Evolutionary conservation across 1,139 yeast genomes (phyloP).

Genomic region (Blastobotrys buckinghamii): DNA sequence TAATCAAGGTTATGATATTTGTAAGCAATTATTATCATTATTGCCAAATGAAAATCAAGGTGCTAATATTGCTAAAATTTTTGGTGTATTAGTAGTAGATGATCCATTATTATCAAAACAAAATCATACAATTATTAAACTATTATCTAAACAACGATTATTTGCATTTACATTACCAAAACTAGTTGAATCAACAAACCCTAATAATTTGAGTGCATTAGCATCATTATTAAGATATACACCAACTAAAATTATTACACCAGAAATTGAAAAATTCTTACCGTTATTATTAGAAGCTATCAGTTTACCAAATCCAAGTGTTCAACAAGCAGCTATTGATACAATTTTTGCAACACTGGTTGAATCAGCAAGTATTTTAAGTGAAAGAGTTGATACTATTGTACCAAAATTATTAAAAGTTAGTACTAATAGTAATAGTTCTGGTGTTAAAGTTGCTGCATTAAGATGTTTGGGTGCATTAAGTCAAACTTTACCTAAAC

Average conservation of each 20-base stretch:
- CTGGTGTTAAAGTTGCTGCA: constrained; percentile 47
- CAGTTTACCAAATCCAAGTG: constrained; percentile 42
- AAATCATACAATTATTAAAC: constrained; percentile 53
- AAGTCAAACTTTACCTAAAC: constrained; percentile 38
- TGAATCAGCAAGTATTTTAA: constrained; percentile 47
- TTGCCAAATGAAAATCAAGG: constrained; percentile 34
- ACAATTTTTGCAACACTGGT: constrained; percentile 43
- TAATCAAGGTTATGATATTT: constrained; percentile 38
- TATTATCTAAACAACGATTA: constrained; percentile 72
- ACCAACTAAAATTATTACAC: constrained; percentile 52
- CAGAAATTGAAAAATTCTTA: constrained; percentile 56
- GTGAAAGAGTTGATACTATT: constrained; percentile 50
- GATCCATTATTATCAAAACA: constrained; percentile 52
- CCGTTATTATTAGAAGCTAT: constrained; percentile 71
- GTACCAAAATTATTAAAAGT: constrained; percentile 48
- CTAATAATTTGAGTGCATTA: constrained; percentile 56
- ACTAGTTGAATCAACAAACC: constrained; percentile 24
- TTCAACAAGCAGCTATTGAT: constrained; percentile 52
- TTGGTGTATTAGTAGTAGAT: constrained; percentile 63
- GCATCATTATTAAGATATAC: constrained; percentile 63
- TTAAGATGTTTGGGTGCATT: constrained; percentile 51
- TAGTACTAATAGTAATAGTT: constrained; percentile 26
- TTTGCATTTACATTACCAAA: constrained; percentile 44
- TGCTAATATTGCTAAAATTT: constrained; percentile 43
- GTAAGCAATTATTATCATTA: constrained; percentile 35